A percentile compares a stretch with the other conserved stretches of the same genome.
phyloP scores from a whole-genome alignment of 805 yeast genomes.

The Metschnikowia amazonensis region DNA sequence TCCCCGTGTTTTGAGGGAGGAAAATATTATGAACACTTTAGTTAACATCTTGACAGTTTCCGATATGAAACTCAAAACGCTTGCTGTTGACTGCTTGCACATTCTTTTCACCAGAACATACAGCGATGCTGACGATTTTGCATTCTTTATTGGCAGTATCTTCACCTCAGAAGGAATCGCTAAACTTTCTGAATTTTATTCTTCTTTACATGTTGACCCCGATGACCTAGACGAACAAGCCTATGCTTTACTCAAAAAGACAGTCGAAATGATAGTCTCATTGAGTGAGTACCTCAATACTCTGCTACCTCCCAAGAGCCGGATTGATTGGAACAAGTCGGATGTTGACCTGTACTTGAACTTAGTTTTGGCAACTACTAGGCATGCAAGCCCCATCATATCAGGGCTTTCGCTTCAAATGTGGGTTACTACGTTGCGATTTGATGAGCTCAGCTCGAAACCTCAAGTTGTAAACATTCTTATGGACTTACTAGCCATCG shows the following conservation, averaged over 20 bases:
- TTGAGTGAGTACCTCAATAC: slow-evolving; percentile 72
- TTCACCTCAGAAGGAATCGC: slow-evolving; percentile 71
- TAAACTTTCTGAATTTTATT: slow-evolving; percentile 62
- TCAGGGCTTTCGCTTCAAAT: slow-evolving; percentile 88
- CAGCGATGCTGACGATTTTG: slow-evolving; percentile 62
- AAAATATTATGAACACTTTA: slow-evolving; percentile 62
- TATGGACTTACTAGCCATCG: slow-evolving; percentile 66
- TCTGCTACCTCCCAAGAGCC: slow-evolving; percentile 31
- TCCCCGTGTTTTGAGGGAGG: slow-evolving; percentile 65
- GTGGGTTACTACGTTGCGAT: slow-evolving; percentile 88
- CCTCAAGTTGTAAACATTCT: slow-evolving; percentile 52
- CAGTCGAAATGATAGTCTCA: slow-evolving; percentile 90
- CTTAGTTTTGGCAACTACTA: slow-evolving; percentile 75
- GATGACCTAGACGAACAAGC: slow-evolving; percentile 74
- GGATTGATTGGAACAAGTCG: slow-evolving; percentile 48
- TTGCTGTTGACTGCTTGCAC: slow-evolving; percentile 89
- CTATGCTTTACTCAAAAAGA: slow-evolving; percentile 80
- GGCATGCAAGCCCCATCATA: slow-evolving; percentile 80
- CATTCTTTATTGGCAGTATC: slow-evolving; percentile 72
- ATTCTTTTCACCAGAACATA: slow-evolving; percentile 80
- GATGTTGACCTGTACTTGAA: slow-evolving; percentile 67
- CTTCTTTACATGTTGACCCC: slow-evolving; percentile 55
- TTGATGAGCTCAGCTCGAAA: slow-evolving; percentile 65
- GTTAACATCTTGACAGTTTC: slow-evolving; percentile 55
- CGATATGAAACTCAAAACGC: slow-evolving; percentile 66